phyloP scores from a whole-genome alignment of 805 yeast species.

The Yamadazyma laniorum region DNA sequence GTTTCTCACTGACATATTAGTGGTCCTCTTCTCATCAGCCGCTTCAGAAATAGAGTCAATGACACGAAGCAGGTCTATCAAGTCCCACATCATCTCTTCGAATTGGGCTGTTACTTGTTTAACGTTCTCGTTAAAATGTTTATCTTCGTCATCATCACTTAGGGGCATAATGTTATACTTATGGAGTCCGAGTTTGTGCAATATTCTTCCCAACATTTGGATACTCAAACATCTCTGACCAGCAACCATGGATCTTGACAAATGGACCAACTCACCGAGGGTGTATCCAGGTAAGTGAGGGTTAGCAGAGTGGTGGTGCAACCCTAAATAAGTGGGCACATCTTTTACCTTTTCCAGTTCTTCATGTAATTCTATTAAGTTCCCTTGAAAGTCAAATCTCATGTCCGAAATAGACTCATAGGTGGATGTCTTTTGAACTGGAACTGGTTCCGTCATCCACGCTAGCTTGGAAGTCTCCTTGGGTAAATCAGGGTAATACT shows the following conservation, averaged over 20 bases:
- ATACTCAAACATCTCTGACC: slow-evolving; percentile 87
- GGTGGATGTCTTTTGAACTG: slow-evolving; percentile 38
- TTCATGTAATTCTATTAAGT: slow-evolving; percentile 53
- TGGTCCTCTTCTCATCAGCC: slow-evolving; percentile 61
- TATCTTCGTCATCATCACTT: slow-evolving; percentile 28
- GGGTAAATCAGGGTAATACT: slow-evolving; percentile 88
- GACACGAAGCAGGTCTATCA: slow-evolving; percentile 60
- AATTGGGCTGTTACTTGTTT: slow-evolving; percentile 33
- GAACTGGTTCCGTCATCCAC: slow-evolving; percentile 83
- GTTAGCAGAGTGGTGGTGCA: slow-evolving; percentile 88
- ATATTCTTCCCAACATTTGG: slow-evolving; percentile 80
- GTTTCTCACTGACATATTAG: slow-evolving; percentile 69
- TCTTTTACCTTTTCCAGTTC: slow-evolving; percentile 19
- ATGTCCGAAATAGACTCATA: slow-evolving; percentile 62
- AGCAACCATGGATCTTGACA: slow-evolving; percentile 73
- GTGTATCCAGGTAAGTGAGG: slow-evolving; percentile 95
- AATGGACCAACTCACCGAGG: slow-evolving; percentile 72
- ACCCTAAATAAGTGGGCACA: slow-evolving; percentile 60
- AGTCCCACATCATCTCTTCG: slow-evolving; percentile 65
- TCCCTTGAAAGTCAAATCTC: slow-evolving; percentile 86
- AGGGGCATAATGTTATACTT: slow-evolving; percentile 54
- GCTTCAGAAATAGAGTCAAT: slow-evolving; percentile 66
- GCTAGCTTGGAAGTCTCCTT: slow-evolving; percentile 75
- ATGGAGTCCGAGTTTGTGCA: slow-evolving; percentile 73
- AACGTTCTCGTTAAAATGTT: slow-evolving; percentile 31